These are phyloP conservation scores for Vickermania ingenoplastis DNA, from an alignment of 208 protist species.

Conservation along the genomic window DNA sequence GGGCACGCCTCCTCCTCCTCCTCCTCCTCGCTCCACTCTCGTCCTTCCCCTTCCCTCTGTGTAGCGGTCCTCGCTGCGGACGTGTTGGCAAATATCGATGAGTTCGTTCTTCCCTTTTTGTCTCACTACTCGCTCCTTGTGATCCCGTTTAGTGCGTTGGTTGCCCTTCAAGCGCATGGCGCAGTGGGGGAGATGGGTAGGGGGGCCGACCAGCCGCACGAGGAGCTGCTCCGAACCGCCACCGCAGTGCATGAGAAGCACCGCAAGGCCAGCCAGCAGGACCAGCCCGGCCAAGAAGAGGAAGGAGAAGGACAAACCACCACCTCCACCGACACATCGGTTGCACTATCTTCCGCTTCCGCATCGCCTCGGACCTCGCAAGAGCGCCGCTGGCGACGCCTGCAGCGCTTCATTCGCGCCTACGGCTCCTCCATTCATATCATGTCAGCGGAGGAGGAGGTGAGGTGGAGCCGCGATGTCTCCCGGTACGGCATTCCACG, in stretches of 20 bases:
- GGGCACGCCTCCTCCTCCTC: neutral
- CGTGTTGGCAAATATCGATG: constrained; percentile 63
- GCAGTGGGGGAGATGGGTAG: too few species aligned
- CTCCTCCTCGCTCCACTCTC: too few species aligned
- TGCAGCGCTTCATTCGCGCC: constrained; percentile 45
- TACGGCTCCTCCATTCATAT: constrained; percentile 64
- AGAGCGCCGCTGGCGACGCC: constrained; percentile 32
- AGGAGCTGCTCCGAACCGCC: constrained; percentile 21
- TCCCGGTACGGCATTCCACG: constrained; percentile 61
- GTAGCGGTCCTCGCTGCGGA: constrained; percentile 74
- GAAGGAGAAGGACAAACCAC: constrained; percentile 9
- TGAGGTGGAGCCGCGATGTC: constrained; percentile 54
- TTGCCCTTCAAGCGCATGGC: constrained; percentile 35
- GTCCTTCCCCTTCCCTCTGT: constrained; percentile 11
- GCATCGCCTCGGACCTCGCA: neutral
- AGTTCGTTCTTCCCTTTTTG: constrained; percentile 66
- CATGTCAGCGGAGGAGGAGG: constrained; percentile 67
- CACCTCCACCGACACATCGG: neutral
- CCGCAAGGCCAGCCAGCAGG: constrained; percentile 16
- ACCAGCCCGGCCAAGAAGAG: constrained; percentile 31
- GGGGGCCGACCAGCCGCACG: constrained; percentile 6
- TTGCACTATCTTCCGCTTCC: neutral
- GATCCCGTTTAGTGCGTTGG: constrained; percentile 60
- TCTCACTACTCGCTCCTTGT: constrained; percentile 68
- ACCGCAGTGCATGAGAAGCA: constrained; percentile 29